Base-by-base conservation (phyloP, 2,329 filamentous ascomycete species). In the Arthrobotrys sinensis region DNA sequence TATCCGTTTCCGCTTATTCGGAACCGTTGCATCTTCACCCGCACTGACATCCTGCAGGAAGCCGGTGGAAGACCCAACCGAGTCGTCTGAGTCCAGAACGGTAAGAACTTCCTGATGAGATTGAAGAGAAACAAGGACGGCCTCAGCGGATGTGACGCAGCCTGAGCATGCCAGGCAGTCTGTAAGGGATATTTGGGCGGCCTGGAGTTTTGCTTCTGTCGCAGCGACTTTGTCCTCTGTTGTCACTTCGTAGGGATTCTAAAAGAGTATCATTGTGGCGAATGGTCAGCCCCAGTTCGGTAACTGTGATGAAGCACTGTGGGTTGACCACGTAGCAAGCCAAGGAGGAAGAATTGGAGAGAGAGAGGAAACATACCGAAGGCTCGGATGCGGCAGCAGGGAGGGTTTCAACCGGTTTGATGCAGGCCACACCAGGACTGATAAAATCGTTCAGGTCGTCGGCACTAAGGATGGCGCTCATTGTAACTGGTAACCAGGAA, bases 401-500 rank as follows among this genome's bases (percentile, higher is more conserved):
- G 12, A 99, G 89, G 1, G 93, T 96, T 85, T 99, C 96, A 83
- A 99, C 89, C 32, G 96, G 96, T 83, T 99, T 98, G 85, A 99
- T 98, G 86, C 96, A 99, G 80, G 96, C 96, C 83, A 99, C 94
- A 80, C 95, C 94, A 12, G 96, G 96, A 72, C 93, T 96, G 84
- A 99, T 99, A 86, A 99, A 99, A 87, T 99, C 96, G 87, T 99
- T 99, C 79, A 99, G 88, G 84, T 97, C 94, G 87, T 99, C 95
- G 83, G 92, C 91, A 71, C 94, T 98, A 82, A 99, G 91, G 83
- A 99, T 99, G 80, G 96, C 96, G 84, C 94, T 97, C 96, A 99
- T 99, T 80, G 84, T 87, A 81, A 53, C 48, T 52, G 52, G 50
- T 14, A 19, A 66, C 43, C 24, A 48, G 38, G 64, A 24, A 50